A percentile compares a stretch with the other conserved stretches of the same genome.
Conservation (phyloP, 179 eudicot species). For the Beta corolliflora region DNA sequence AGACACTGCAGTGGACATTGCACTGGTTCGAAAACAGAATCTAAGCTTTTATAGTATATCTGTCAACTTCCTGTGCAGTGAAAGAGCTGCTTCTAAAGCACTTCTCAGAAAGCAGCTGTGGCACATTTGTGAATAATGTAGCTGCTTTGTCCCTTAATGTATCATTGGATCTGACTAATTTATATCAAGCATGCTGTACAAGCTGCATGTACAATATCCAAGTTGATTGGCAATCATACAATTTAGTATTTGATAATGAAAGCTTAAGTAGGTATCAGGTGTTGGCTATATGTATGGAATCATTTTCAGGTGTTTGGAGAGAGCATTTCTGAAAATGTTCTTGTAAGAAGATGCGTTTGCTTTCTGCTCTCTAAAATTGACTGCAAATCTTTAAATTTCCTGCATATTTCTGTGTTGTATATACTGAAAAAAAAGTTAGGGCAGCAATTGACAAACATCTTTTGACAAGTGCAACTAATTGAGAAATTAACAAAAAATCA, state of each 20-base stretch:
- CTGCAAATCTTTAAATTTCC: neutral
- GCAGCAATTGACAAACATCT: neutral
- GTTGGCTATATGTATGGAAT: neutral
- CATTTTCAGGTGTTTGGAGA: neutral
- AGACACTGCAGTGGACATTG: neutral
- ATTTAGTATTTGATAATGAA: neutral
- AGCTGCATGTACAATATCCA: neutral
- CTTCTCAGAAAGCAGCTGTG: neutral
- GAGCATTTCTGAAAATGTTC: neutral
- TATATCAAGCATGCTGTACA: neutral
- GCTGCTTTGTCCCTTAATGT: neutral
- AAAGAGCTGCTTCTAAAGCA: neutral
- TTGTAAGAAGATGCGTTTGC: neutral
- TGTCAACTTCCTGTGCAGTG: neutral
- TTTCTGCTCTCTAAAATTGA: neutral
- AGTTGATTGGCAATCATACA: neutral
- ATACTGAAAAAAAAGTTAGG: slow-evolving; percentile 9
- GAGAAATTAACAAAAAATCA: neutral
- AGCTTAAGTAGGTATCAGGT: neutral
- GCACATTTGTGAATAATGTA: neutral
- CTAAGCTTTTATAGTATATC: neutral
- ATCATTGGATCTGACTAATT: neutral
- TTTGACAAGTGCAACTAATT: neutral
- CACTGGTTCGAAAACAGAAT: neutral
- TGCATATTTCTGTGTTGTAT: neutral